phyloP scores from a whole-genome alignment of 129 eudicot genomes.

The Erigeron canadensis region DNA sequence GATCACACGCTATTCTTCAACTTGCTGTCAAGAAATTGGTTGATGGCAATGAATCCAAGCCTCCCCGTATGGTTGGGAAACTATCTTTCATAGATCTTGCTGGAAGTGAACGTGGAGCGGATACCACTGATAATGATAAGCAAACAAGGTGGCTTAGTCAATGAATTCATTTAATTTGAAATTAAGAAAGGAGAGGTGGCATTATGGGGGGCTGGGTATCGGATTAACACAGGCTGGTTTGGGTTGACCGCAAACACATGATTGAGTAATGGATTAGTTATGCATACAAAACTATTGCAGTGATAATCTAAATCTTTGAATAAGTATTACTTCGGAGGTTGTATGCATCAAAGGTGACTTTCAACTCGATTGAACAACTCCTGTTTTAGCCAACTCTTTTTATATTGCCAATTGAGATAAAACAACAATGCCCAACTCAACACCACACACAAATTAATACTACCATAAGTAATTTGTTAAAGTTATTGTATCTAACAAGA shows the following conservation, averaged over 20 bases:
- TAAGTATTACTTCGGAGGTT: too few species aligned
- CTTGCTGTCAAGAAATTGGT: constrained; percentile 54
- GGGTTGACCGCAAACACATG: too few species aligned
- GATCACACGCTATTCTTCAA: constrained; percentile 85
- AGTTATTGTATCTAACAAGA: background rate
- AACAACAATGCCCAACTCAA: too few species aligned
- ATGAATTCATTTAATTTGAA: background rate
- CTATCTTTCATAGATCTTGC: constrained; percentile 81
- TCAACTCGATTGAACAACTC: too few species aligned
- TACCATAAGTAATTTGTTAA: too few species aligned
- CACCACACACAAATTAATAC: too few species aligned
- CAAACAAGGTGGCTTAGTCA: constrained; percentile 52
- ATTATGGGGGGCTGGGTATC: background rate
- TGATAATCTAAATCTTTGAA: too few species aligned
- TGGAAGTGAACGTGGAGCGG: constrained; percentile 89
- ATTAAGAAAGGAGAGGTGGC: background rate
- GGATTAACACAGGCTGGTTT: background rate
- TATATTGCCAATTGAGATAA: too few species aligned
- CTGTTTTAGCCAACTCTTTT: too few species aligned
- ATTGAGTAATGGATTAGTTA: too few species aligned
- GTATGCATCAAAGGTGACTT: too few species aligned
- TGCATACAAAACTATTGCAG: too few species aligned
- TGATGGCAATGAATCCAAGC: constrained; percentile 64
- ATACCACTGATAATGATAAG: constrained; percentile 77
- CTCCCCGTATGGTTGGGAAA: constrained; percentile 59